Evolutionary conservation across 306 rosid genomes (phyloP), one percentile per base, ranked within the genome.

Genomic region (Castanea crenata): DNA sequence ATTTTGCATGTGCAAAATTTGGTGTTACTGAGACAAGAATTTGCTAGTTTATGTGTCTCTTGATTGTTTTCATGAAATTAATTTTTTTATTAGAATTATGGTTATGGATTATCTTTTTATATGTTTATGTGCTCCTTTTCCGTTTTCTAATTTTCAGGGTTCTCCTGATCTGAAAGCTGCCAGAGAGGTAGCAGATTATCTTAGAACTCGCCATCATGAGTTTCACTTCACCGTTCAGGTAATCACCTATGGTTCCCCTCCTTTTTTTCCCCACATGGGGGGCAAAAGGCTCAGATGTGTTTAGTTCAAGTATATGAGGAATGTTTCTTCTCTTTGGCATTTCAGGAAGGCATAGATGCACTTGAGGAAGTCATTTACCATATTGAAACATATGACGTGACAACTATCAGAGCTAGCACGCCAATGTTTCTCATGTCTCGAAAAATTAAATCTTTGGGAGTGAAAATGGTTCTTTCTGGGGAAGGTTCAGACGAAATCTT

Each of bases 341-440:
- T 71, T 74, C 91, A 96, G 99, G 98, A 96, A 91, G 99, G 98
- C 81, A 81, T 96, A 89, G 99, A 96, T 78, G 99, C 99, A 44
- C 89, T 96, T 79, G 97, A 93, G 83, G 98, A 96, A 88, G 99
- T 96, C 80, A 93, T 93, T 77, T 90, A 96, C 90, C 99, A 96
- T 79, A 74, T 88, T 79, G 99, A 96, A 91, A 93, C 99, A 74
- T 96, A 88, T 79, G 99, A 96, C 81, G 99, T 96, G 70, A 96
- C 99, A 0, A 91, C 99, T 64, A 8, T 96, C 82, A 96, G 99
- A 87, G 99, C 98, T 73, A 93, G 99, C 85, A 96, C 96, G 77
- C 97, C 98, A 73, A 93, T 96, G 99, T 93, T 96, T 89, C 98
- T 96, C 44, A 93, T 96, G 99, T 96, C 99, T 78, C 85, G 99